Percentiles rank a stretch among this genome's conserved stretches.
Conservation (phyloP, 176 grass and related monocot genomes). For the Triticum dicoccoides region DNA sequence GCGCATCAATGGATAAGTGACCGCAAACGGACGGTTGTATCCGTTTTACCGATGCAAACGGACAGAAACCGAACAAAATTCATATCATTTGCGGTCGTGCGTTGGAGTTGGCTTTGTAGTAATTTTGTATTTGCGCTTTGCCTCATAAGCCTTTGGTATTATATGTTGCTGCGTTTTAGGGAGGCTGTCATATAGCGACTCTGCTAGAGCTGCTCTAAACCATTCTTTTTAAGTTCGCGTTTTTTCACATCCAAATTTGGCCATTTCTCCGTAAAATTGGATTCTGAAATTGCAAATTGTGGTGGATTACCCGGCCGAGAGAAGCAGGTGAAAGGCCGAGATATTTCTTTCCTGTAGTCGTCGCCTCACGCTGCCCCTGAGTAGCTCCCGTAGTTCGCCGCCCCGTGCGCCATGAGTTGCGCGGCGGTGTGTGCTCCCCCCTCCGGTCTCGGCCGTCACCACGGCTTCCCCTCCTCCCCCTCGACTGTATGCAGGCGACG, state of each 20-base stretch:
- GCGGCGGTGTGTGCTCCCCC: conserved; percentile 18
- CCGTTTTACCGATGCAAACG: too few relatives aligned
- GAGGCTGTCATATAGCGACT: too few relatives aligned
- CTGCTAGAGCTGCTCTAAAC: too few relatives aligned
- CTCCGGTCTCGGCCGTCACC: not conserved
- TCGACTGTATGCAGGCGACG: not conserved
- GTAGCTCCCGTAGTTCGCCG: not conserved
- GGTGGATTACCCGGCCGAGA: not conserved
- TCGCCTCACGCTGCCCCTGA: not conserved
- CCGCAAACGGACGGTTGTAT: too few relatives aligned
- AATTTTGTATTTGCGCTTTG: too few relatives aligned
- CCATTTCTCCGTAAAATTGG: not conserved
- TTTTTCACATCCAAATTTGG: not conserved
- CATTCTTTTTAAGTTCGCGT: not conserved
- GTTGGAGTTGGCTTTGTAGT: too few relatives aligned
- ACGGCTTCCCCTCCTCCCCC: not conserved
- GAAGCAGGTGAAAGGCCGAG: not conserved
- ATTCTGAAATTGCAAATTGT: not conserved
- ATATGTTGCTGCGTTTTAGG: too few relatives aligned
- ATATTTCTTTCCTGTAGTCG: conserved; percentile 2
- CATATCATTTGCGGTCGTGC: too few relatives aligned
- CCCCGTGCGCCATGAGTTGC: conserved; percentile 31
- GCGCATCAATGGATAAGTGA: too few relatives aligned
- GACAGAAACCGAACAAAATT: too few relatives aligned
- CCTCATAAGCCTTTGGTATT: too few relatives aligned